Percentiles rank a stretch among this genome's conserved stretches.
Evolutionary conservation across 1,284 basidiomycete genomes (phyloP).

Genomic region (Marasmius fiardii): DNA sequence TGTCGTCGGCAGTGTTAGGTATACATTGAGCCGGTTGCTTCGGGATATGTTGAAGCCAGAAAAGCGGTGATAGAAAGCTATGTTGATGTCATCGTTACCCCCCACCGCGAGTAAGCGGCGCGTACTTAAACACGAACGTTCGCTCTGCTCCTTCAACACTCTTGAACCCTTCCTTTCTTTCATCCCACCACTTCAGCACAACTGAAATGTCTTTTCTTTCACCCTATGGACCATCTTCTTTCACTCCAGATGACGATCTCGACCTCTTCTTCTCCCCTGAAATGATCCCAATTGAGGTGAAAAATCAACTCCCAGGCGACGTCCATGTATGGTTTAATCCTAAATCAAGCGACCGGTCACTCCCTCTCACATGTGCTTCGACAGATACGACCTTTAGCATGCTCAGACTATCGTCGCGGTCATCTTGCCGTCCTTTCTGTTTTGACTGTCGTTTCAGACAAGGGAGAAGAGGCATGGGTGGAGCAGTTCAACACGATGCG

Average conservation of each 20-base stretch:
- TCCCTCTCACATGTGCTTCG: neutral
- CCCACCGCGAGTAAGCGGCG: too few species aligned
- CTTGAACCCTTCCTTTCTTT: neutral
- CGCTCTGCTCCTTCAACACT: neutral
- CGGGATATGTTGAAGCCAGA: too few species aligned
- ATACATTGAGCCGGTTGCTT: too few species aligned
- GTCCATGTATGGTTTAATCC: constrained; percentile 45
- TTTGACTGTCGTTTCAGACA: constrained; percentile 77
- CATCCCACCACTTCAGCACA: neutral
- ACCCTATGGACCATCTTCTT: constrained; percentile 22
- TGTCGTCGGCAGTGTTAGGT: too few species aligned
- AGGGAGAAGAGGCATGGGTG: constrained; percentile 67
- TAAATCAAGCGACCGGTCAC: neutral
- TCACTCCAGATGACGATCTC: constrained; percentile 69
- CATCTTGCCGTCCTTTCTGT: constrained; percentile 84
- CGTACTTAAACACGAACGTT: neutral
- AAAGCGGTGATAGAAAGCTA: too few species aligned
- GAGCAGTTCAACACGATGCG: constrained; percentile 65
- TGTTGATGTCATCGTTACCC: too few species aligned
- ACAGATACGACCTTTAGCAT: constrained; percentile 87
- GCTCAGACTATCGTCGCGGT: constrained; percentile 80
- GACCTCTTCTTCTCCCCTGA: constrained; percentile 73
- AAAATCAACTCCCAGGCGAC: constrained; percentile 49
- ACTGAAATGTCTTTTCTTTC: neutral
- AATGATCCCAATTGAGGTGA: constrained; percentile 62